Evolutionary conservation across 805 yeast species (phyloP).

Genomic region (Saccharomycopsis amapae): DNA sequence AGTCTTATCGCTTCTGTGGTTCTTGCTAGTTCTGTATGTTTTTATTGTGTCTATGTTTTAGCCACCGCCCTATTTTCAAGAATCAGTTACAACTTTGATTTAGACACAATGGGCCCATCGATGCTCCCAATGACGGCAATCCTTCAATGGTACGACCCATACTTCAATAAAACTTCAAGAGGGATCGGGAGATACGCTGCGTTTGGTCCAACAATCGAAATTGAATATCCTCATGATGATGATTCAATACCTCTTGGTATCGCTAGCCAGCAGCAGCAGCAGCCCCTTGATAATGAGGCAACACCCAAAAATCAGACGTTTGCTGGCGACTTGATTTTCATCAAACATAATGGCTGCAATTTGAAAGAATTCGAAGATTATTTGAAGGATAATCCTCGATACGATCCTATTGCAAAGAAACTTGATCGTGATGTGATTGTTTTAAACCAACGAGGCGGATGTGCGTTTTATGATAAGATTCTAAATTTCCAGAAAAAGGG

Average conservation of each 20-base stretch:
- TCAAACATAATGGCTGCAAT: slow-evolving; percentile 13
- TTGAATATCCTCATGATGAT: neutral
- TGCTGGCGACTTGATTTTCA: slow-evolving; percentile 8
- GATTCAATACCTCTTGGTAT: too few relatives aligned
- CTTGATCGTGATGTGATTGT: slow-evolving; percentile 3
- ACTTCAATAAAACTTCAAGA: slow-evolving; percentile 9
- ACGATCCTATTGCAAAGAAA: neutral
- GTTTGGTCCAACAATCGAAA: slow-evolving; percentile 18
- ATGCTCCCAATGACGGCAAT: slow-evolving; percentile 20
- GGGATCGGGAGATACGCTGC: slow-evolving; percentile 20
- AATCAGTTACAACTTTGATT: slow-evolving; percentile 14
- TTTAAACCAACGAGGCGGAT: slow-evolving; percentile 38
- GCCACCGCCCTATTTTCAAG: slow-evolving; percentile 4
- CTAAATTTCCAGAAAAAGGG: slow-evolving; percentile 36
- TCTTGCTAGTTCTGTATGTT: slow-evolving; percentile 8
- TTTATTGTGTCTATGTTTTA: slow-evolving; percentile 12
- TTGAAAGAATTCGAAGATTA: neutral
- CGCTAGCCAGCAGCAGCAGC: too few relatives aligned
- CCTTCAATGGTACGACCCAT: slow-evolving; percentile 13
- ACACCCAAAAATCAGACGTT: slow-evolving; percentile 1
- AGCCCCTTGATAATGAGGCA: too few relatives aligned
- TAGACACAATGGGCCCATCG: slow-evolving; percentile 15
- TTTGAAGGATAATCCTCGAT: neutral
- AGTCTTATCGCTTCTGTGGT: slow-evolving; percentile 8
- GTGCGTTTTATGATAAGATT: slow-evolving; percentile 50